These are phyloP conservation scores for Sparassis latifolia DNA, from an alignment of 1,284 basidiomycete species.

Conservation along the genomic window DNA sequence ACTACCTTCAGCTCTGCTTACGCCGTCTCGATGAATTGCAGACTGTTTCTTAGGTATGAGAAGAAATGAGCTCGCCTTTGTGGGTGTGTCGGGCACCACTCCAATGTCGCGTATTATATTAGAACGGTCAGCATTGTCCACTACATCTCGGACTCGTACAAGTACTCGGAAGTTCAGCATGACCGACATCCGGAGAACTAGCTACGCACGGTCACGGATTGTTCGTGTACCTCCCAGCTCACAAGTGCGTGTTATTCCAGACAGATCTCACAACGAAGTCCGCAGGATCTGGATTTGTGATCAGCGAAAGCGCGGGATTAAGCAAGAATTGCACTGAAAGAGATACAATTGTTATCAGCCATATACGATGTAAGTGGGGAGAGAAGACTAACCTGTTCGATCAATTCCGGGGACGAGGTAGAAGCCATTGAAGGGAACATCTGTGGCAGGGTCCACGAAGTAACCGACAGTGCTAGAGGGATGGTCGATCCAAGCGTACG, in stretches of 20 bases:
- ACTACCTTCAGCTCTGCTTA: no score
- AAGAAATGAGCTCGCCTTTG: no score
- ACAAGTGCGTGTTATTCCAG: conserved; percentile 51
- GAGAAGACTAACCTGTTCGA: conserved; percentile 33
- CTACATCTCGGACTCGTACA: no score
- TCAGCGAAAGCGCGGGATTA: conserved; percentile 33
- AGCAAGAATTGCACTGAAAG: conserved; percentile 38
- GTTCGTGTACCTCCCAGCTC: background rate
- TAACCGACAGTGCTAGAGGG: conserved; percentile 46
- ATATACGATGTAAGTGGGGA: background rate
- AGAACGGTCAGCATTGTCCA: no score
- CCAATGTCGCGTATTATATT: no score
- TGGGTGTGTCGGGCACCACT: no score
- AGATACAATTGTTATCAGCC: background rate
- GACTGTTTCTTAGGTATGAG: no score
- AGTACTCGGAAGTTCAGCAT: no score
- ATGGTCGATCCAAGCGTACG: conserved; percentile 57
- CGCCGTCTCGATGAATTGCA: no score
- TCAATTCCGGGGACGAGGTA: conserved; percentile 42
- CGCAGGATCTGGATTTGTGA: conserved; percentile 29
- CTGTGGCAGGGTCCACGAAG: conserved; percentile 40
- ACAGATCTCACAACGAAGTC: conserved; percentile 49
- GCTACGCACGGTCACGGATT: no score
- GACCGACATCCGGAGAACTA: no score
- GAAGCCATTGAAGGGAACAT: conserved; percentile 42